A percentile compares a stretch with the other conserved stretches of the same genome.
These are phyloP conservation scores for Penicillium verrucosum DNA, from an alignment of 2,329 filamentous ascomycete species.

Conservation along the genomic window DNA sequence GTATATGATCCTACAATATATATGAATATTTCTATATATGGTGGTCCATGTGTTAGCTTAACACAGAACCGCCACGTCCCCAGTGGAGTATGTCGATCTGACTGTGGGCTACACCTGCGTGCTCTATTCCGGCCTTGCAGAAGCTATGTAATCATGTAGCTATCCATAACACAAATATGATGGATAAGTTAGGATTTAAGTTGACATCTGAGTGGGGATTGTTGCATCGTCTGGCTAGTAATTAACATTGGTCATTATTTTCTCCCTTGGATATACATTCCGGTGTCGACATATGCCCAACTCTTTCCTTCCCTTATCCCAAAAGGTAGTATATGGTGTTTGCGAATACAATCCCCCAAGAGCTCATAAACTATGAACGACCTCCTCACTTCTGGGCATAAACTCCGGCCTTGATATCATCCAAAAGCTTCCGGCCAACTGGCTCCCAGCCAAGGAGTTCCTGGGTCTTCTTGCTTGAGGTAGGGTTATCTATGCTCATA, in stretches of 20 bases:
- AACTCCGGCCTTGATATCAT: slow-evolving; percentile 29
- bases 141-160: slow-evolving; percentile 11
- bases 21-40: neutral
- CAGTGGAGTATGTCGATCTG: slow-evolving; percentile 6
- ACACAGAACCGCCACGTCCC: neutral
- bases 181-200: neutral
- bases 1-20: neutral
- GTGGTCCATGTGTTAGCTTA: neutral
- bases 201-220: neutral
- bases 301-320: neutral
- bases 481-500: slow-evolving; percentile 30
- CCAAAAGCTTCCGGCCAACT: slow-evolving; percentile 23
- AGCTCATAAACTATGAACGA: neutral
- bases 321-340: neutral
- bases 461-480: slow-evolving; percentile 38
- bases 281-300: neutral
- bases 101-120: neutral
- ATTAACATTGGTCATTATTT: neutral
- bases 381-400: slow-evolving; percentile 11
- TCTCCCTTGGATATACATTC: neutral
- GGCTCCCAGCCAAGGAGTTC: slow-evolving; percentile 38
- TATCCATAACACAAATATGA: slow-evolving; percentile 1
- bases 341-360: neutral
- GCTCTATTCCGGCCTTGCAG: neutral
- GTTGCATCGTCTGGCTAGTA: neutral